A percentile compares a stretch with the other conserved stretches of the same genome.
phyloP scores from a whole-genome alignment of 768 basidiomycete genomes.

The Dendrothele bispora region DNA sequence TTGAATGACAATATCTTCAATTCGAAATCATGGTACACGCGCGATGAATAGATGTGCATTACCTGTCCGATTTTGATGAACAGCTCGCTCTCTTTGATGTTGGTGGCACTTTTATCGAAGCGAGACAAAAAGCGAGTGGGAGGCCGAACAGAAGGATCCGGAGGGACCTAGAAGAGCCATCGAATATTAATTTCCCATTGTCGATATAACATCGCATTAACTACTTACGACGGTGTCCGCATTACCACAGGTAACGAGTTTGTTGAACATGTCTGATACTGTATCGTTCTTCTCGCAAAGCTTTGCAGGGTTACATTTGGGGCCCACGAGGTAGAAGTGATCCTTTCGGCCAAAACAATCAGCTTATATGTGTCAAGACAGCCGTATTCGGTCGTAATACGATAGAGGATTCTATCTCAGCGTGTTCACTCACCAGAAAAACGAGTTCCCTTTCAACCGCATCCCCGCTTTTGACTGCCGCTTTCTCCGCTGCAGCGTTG shows the following conservation, averaged over 20 bases:
- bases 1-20: background rate
- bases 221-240: slow-evolving; percentile 35
- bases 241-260: slow-evolving; percentile 45
- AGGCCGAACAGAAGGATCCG: slow-evolving; percentile 26
- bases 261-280: slow-evolving; percentile 45
- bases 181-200: background rate
- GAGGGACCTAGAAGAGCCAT: slow-evolving; percentile 19
- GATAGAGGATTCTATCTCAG: background rate
- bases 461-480: slow-evolving; percentile 27
- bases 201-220: too few relatives aligned
- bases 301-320: slow-evolving; percentile 44
- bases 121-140: slow-evolving; percentile 53
- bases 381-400: background rate
- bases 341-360: slow-evolving; percentile 29
- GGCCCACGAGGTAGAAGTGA: slow-evolving; percentile 53
- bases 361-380: background rate
- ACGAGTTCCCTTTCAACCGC: slow-evolving; percentile 39
- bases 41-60: background rate
- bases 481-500: slow-evolving; percentile 48
- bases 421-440: slow-evolving; percentile 37
- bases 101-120: slow-evolving; percentile 59
- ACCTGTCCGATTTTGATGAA: slow-evolving; percentile 53
- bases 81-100: slow-evolving; percentile 54
- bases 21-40: too few relatives aligned
- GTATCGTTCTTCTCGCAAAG: slow-evolving; percentile 28